Conservation (phyloP, 176 grass and related monocot genomes). For the Luzula sylvatica region DNA sequence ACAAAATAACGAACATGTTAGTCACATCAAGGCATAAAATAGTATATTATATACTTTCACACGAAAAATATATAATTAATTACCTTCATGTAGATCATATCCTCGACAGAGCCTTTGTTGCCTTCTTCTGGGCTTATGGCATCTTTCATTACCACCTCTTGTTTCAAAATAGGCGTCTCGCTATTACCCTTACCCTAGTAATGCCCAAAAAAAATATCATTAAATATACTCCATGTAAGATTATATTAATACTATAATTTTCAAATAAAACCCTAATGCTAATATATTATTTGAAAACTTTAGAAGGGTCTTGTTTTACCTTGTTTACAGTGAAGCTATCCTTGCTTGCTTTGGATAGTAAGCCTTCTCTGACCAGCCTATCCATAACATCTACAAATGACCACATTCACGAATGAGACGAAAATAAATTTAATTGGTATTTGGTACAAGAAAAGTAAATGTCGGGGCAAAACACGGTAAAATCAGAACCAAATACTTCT, state of each 20-base stretch:
- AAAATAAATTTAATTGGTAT: background rate
- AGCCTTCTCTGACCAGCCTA: conserved; percentile 63
- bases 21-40: background rate
- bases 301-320: conserved; percentile 28
- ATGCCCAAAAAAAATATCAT: background rate
- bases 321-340: conserved; percentile 72
- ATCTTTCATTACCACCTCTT: conserved; percentile 45
- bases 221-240: too few relatives aligned
- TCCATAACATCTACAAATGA: conserved; percentile 63
- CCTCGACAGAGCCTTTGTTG: conserved; percentile 22
- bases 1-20: conserved; percentile 13
- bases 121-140: conserved; percentile 28
- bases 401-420: conserved; percentile 12
- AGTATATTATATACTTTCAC: background rate
- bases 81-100: conserved; percentile 95
- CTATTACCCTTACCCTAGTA: conserved; percentile 17
- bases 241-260: too few relatives aligned
- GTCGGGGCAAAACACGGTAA: too few relatives aligned
- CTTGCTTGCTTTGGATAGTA: conserved; percentile 57
- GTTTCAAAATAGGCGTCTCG: conserved; percentile 34
- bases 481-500: too few relatives aligned
- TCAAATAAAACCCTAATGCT: too few relatives aligned
- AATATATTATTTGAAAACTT: background rate
- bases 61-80: background rate
- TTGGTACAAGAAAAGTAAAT: background rate